Percentiles rank a stretch among this genome's conserved stretches.
Evolutionary conservation across 192 early-diverging fungal genomes (phyloP).

Genomic region (Backusella westeae): DNA sequence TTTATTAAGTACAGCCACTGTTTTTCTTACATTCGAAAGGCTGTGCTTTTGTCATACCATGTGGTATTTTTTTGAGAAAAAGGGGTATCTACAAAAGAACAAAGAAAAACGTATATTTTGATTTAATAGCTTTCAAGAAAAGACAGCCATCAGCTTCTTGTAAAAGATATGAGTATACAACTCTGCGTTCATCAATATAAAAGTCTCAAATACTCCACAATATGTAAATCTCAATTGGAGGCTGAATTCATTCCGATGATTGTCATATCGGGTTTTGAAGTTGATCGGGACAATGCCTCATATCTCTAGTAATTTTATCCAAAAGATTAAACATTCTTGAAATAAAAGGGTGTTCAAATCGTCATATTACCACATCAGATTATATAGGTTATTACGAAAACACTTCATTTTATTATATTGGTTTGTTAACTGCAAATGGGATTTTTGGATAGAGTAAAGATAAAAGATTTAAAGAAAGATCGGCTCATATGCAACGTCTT

Average conservation of each 20-base stretch:
- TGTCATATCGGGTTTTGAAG: neutral
- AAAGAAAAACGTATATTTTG: neutral
- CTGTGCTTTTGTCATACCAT: neutral
- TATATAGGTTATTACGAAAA: too few relatives aligned
- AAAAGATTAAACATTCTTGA: too few relatives aligned
- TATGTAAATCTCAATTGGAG: neutral
- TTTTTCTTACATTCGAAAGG: neutral
- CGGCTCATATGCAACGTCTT: too few relatives aligned
- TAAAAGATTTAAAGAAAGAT: too few relatives aligned
- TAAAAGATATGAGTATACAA: neutral
- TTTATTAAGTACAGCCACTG: neutral
- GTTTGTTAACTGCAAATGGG: too few relatives aligned
- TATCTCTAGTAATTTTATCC: neutral
- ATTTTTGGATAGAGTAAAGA: too few relatives aligned
- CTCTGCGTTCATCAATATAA: neutral
- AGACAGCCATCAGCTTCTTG: neutral
- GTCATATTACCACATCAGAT: too few relatives aligned
- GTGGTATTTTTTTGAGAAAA: neutral
- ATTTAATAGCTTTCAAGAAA: neutral
- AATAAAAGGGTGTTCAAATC: too few relatives aligned
- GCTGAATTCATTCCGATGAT: neutral
- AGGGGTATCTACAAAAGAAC: neutral
- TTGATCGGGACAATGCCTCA: neutral
- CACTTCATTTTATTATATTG: too few relatives aligned
- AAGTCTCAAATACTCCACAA: neutral